Evolutionary conservation across 352 stramenopile genomes (phyloP), one percentile per base, ranked within the genome.

Genomic region (Pythium insidiosum): DNA sequence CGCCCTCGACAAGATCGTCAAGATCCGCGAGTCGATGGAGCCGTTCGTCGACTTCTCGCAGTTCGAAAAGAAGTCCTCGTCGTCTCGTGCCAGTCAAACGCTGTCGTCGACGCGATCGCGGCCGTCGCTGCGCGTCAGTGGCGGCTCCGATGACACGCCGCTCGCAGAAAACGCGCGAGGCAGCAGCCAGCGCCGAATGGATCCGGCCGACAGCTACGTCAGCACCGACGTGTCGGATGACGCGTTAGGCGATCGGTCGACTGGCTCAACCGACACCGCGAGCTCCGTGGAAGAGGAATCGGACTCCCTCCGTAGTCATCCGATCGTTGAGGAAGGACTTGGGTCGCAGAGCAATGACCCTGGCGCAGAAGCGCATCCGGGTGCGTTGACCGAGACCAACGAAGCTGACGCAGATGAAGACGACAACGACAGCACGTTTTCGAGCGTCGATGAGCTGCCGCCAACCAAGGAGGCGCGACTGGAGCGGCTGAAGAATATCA

Each of bases 1-100:
- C 21, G 78, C 78, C 23, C 66, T 90, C 44, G 71, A 88, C 59
- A 84, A 84, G 41, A 90, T 90, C 50, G 78, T 90, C 52, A 74
- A 66, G 44, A 90, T 90, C 43, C 74, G 78, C 38, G 73, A 90
- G 57, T 88, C 74, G 28, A 88, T 90, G 78, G 78, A 90, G 56
- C 61, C 69, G 16, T 54, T 85, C 15, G 75, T 90, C 23, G 78
- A 90, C 51, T 90, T 90, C 40, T 73, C 76, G 44, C 74, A 90
- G 51, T 90, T 88, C 47, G 66, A 81, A 39, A 81, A 69, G 47
- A 52, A 50, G 5, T 20, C 29, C 7, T 23, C 40, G 19, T 39
- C 23, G 15, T 57, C 47, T n/a, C 44, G 52, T 4, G 13, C 11
- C n/a, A 56, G 42, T 19, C 26, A 15, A 11, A 19, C 30, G 4